A percentile compares a stretch with the other conserved stretches of the same genome.
phyloP scores from a whole-genome alignment of 768 basidiomycete genomes.

The Clathrus columnatus region DNA sequence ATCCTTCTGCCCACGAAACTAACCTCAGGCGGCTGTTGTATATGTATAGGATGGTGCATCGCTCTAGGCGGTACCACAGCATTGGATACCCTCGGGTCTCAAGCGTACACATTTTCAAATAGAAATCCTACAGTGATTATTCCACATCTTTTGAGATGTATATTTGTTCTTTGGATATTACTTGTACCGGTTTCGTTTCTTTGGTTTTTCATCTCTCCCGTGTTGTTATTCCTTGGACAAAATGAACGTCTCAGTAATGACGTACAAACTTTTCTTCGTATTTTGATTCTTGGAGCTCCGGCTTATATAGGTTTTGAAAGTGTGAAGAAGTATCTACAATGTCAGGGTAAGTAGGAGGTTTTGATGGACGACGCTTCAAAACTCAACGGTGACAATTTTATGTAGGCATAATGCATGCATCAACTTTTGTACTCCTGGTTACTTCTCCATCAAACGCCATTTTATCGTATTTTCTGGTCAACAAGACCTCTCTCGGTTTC shows the following conservation, averaged over 20 bases:
- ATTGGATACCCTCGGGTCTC: constrained; percentile 69
- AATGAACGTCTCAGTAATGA: constrained; percentile 45
- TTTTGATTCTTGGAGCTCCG: constrained; percentile 57
- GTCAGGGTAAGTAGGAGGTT: constrained; percentile 46
- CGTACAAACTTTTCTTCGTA: constrained; percentile 56
- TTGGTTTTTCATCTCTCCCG: constrained; percentile 58
- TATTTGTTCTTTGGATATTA: constrained; percentile 54
- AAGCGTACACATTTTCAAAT: constrained; percentile 60
- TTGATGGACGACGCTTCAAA: not conserved
- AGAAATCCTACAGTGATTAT: constrained; percentile 52
- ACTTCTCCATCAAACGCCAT: constrained; percentile 58
- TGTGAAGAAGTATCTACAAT: constrained; percentile 72
- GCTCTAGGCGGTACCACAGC: constrained; percentile 74
- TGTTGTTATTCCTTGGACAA: constrained; percentile 58
- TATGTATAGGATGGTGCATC: constrained; percentile 56
- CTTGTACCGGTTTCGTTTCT: constrained; percentile 52
- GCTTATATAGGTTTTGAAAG: constrained; percentile 71
- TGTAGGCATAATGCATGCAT: constrained; percentile 65
- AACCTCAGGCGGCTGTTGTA: constrained; percentile 31
- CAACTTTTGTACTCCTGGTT: constrained; percentile 54
- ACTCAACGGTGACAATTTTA: not conserved
- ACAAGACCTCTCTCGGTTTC: constrained; percentile 52
- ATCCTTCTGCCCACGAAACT: constrained; percentile 25
- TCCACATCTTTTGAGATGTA: constrained; percentile 61
- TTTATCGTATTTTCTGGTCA: constrained; percentile 53